A percentile compares a stretch with the other conserved stretches of the same genome.
These are phyloP conservation scores for Thermomucor indicae-seudaticae DNA, from an alignment of 371 early-diverging fungal species.

Conservation along the genomic window DNA sequence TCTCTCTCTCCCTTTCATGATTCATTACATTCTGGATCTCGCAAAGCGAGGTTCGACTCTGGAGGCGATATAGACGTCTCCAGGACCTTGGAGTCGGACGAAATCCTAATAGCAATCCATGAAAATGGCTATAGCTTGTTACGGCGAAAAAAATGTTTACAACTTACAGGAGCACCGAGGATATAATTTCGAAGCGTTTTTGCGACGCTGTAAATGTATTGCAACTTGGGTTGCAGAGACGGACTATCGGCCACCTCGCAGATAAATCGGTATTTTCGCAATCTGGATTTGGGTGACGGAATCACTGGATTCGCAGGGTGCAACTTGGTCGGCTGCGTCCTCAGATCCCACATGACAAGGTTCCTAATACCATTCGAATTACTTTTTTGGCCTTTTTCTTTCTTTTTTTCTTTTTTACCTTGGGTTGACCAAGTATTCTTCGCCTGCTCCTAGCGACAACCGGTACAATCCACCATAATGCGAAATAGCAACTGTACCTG, in stretches of 20 bases:
- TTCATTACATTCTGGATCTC: conserved; percentile 36
- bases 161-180: conserved; percentile 48
- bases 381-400: neutral
- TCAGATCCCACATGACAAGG: conserved; percentile 54
- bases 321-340: conserved; percentile 34
- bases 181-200: conserved; percentile 34
- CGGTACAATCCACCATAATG: conserved; percentile 72
- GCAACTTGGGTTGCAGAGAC: conserved; percentile 44
- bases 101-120: conserved; percentile 47
- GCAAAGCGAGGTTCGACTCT: conserved; percentile 54
- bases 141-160: neutral
- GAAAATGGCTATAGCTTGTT: conserved; percentile 10
- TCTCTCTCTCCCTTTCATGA: neutral
- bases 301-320: conserved; percentile 23
- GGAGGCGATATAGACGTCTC: conserved; percentile 65
- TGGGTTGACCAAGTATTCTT: conserved; percentile 73
- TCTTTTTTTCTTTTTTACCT: conserved; percentile 26
- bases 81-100: conserved; percentile 64
- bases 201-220: conserved; percentile 26
- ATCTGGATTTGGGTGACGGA: conserved; percentile 35
- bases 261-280: conserved; percentile 30
- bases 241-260: conserved; percentile 46
- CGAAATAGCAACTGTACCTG: conserved; percentile 69
- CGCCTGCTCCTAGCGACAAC: conserved; percentile 61
- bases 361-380: conserved; percentile 9